Base-by-base conservation (phyloP, 2,329 filamentous ascomycete species). In the Diplodia scrobiculata region DNA sequence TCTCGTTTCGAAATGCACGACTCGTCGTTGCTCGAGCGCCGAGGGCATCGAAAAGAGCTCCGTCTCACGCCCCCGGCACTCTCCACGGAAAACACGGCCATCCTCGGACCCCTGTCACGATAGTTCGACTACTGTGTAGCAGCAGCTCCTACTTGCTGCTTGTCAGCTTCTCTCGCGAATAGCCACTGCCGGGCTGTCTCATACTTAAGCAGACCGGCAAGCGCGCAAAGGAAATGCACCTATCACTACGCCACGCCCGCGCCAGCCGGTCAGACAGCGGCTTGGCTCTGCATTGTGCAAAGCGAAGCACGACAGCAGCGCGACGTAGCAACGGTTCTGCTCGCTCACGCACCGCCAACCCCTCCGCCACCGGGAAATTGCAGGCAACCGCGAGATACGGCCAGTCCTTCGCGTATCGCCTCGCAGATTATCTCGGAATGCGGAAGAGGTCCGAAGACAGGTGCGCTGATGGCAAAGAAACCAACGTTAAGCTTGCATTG, bases 401-500 rank as follows among this genome's bases (percentile, higher is more conserved):
- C 9, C n/a, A 50, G 58, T 10, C 21, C 14, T 50, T 45, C 32
- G 34, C 52, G 52, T 34, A 54, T 38, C 32, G 32, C 10, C 52
- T 25, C 41, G 41, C 41, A 47, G 13, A 47, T 47, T 21, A 47
- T 62, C 58, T 48, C 58, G 27, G 58, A 62, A 32, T 45, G 17
- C 58, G 45, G 58, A 36, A 50, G 45, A 48, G 41, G 19, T 17
- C 55, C 21, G 55, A 27, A 5, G 36, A 58, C n/a, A 2, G 11
- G 13, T 41, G 45, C 38, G 55, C 29, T 47, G 25, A 52, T 21
- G 19, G 5, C 54, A 58, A 34, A 27, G 19, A 32, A 48, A 32
- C 17, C 41, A 14, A 36, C 27, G n/a, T 50, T 62, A 62, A 62
- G 41, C 58, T 45, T 62, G 58, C 58, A 62, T 62, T 62, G 58